Conservation (phyloP, 257 asterid genomes). For the Lantana camara region DNA sequence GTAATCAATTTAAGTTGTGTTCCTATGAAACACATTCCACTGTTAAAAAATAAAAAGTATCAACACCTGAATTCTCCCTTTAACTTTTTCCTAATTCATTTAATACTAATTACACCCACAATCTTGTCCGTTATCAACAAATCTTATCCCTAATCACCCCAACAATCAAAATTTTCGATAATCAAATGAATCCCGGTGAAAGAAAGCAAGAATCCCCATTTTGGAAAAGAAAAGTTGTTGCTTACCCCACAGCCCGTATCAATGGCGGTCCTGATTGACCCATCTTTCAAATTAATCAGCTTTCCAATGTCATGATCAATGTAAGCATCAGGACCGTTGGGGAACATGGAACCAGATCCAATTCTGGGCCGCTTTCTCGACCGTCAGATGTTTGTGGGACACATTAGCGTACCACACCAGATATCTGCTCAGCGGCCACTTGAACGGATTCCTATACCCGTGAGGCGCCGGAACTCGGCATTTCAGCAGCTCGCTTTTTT, state of each 20-base stretch:
- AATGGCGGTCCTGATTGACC: constrained; percentile 81
- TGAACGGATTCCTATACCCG: constrained; percentile 72
- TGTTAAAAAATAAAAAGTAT: no score
- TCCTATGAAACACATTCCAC: no score
- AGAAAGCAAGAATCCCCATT: neutral
- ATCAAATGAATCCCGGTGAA: neutral
- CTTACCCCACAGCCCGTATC: constrained; percentile 98
- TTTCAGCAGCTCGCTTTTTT: constrained; percentile 46
- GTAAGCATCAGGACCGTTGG: constrained; percentile 71
- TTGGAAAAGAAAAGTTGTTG: no score
- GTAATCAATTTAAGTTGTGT: no score
- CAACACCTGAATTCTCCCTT: neutral
- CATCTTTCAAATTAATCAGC: constrained; percentile 68
- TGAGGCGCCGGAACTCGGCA: constrained; percentile 77
- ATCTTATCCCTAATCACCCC: constrained; percentile 17
- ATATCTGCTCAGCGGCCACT: constrained; percentile 80
- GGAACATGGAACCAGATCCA: constrained; percentile 85
- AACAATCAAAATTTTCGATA: no score
- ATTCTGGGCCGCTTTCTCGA: constrained; percentile 89
- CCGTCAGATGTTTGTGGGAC: constrained; percentile 78
- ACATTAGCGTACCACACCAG: constrained; percentile 86
- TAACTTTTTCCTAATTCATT: neutral
- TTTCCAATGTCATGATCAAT: constrained; percentile 76
- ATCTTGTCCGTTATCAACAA: neutral
- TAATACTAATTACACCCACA: neutral